A percentile compares a stretch with the other conserved stretches of the same genome.
Evolutionary conservation across 2,329 filamentous ascomycete species (phyloP).

Genomic region (Proliferodiscus dingleyae): DNA sequence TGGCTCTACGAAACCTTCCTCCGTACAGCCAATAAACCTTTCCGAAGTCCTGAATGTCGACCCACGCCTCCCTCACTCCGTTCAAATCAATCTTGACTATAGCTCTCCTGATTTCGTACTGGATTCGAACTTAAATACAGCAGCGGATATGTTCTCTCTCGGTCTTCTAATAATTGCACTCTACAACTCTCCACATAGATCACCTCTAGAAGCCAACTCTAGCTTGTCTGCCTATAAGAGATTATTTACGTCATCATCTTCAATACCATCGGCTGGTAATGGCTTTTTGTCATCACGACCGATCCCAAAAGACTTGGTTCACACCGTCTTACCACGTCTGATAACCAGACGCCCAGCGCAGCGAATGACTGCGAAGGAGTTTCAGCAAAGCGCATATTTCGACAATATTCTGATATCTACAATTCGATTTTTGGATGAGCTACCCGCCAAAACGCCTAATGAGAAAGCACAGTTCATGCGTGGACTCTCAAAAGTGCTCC

Average conservation of each 20-base stretch:
- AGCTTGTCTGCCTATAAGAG: constrained; percentile 83
- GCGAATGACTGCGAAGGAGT: constrained; percentile 80
- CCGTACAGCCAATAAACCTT: constrained; percentile 74
- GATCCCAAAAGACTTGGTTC: constrained; percentile 72
- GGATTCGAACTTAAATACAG: constrained; percentile 78
- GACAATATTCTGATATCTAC: constrained; percentile 96
- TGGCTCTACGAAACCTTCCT: constrained; percentile 66
- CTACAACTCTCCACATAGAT: constrained; percentile 90
- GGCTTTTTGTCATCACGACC: constrained; percentile 77
- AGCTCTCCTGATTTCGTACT: constrained; percentile 92
- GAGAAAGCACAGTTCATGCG: constrained; percentile 92
- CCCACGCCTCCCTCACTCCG: constrained; percentile 70
- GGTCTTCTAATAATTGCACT: constrained; percentile 83
- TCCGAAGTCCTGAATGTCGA: constrained; percentile 83
- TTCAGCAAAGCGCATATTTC: constrained; percentile 93
- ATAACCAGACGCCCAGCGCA: constrained; percentile 85
- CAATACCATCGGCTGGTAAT: constrained; percentile 73
- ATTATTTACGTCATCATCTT: constrained; percentile 71
- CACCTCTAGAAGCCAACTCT: constrained; percentile 76
- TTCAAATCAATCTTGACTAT: constrained; percentile 90
- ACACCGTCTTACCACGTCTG: constrained; percentile 73
- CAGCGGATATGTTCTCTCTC: constrained; percentile 90
- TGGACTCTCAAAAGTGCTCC: constrained; percentile 78
- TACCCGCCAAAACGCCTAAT: constrained; percentile 84
- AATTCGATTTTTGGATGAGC: constrained; percentile 85